These are phyloP conservation scores for Tylopilus rubrobrunneus DNA, from an alignment of 768 basidiomycete genomes.

Conservation along the genomic window DNA sequence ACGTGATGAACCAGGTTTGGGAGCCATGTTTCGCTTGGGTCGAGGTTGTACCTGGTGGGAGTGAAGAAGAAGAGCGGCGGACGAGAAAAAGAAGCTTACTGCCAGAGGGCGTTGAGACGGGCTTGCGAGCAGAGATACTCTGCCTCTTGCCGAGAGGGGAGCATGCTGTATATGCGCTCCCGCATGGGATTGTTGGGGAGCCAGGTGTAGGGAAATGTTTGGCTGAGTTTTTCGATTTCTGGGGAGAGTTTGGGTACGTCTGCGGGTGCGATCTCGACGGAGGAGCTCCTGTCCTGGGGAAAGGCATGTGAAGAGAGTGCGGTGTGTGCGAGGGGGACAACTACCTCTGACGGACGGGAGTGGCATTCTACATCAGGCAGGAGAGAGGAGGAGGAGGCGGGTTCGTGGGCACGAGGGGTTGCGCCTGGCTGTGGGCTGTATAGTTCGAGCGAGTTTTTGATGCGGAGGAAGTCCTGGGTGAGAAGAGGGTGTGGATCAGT, in stretches of 20 bases:
- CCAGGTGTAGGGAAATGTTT: constrained; percentile 70
- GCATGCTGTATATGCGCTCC: constrained; percentile 57
- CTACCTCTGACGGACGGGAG: constrained; percentile 26
- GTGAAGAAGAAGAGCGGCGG: background rate
- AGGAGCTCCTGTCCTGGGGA: constrained; percentile 23
- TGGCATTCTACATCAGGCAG: background rate
- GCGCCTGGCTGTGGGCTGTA: constrained; percentile 37
- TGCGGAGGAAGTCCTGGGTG: constrained; percentile 51
- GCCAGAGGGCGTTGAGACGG: constrained; percentile 67
- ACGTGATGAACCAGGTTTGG: constrained; percentile 67
- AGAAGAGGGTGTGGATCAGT: constrained; percentile 52
- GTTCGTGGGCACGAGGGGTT: background rate
- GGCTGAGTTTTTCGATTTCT: constrained; percentile 47
- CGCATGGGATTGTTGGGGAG: constrained; percentile 59
- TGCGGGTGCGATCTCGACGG: constrained; percentile 17
- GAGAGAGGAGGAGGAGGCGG: constrained; percentile 13
- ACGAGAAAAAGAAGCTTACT: constrained; percentile 41
- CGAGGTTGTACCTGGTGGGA: constrained; percentile 55
- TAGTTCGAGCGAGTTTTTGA: constrained; percentile 67
- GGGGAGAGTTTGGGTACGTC: constrained; percentile 25
- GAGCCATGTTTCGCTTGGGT: constrained; percentile 66
- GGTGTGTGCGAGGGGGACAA: background rate
- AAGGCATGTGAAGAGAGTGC: background rate
- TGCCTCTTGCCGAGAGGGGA: constrained; percentile 59
- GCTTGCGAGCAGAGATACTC: constrained; percentile 60